Percentiles rank a stretch among this genome's conserved stretches.
phyloP scores from a whole-genome alignment of 768 basidiomycete species.

The Suillus subaureus region DNA sequence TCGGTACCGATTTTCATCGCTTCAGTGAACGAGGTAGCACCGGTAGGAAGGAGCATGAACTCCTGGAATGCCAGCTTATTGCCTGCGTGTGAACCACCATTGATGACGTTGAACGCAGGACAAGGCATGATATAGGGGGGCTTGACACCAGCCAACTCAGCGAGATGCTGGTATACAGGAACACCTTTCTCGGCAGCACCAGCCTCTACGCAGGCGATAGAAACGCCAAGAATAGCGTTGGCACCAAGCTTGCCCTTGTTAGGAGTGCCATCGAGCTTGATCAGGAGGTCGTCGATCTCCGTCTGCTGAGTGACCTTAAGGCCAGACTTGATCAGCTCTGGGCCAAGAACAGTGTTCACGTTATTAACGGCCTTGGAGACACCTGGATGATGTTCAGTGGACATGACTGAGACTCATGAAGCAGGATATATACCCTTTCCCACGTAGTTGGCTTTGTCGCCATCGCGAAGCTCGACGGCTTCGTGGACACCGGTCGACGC shows the following conservation, averaged over 20 bases:
- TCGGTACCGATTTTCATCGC: slow-evolving; percentile 99
- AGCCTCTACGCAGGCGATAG: slow-evolving; percentile 92
- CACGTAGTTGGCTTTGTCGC: slow-evolving; percentile 88
- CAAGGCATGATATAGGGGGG: slow-evolving; percentile 89
- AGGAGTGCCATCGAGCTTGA: slow-evolving; percentile 94
- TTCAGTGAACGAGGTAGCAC: slow-evolving; percentile 89
- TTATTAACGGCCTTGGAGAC: slow-evolving; percentile 93
- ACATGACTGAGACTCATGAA: not conserved
- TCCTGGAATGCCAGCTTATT: slow-evolving; percentile 99
- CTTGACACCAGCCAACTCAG: slow-evolving; percentile 93
- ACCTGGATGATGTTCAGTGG: slow-evolving; percentile 48
- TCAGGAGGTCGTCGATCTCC: slow-evolving; percentile 96
- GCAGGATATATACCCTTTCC: slow-evolving; percentile 77
- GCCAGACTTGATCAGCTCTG: slow-evolving; percentile 81
- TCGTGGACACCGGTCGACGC: slow-evolving; percentile 98
- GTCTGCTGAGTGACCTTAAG: slow-evolving; percentile 89
- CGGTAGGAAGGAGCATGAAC: slow-evolving; percentile 98
- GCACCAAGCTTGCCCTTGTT: slow-evolving; percentile 99
- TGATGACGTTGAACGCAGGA: slow-evolving; percentile 99
- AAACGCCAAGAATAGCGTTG: slow-evolving; percentile 98
- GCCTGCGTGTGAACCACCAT: slow-evolving; percentile 98
- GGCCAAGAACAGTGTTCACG: slow-evolving; percentile 90
- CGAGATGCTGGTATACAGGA: slow-evolving; percentile 95
- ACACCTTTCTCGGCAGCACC: slow-evolving; percentile 94
- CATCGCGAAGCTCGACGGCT: slow-evolving; percentile 98